Evolutionary conservation across 805 yeast species (phyloP), one percentile per base, ranked within the genome.

Genomic region (Ogataea glucozyma): DNA sequence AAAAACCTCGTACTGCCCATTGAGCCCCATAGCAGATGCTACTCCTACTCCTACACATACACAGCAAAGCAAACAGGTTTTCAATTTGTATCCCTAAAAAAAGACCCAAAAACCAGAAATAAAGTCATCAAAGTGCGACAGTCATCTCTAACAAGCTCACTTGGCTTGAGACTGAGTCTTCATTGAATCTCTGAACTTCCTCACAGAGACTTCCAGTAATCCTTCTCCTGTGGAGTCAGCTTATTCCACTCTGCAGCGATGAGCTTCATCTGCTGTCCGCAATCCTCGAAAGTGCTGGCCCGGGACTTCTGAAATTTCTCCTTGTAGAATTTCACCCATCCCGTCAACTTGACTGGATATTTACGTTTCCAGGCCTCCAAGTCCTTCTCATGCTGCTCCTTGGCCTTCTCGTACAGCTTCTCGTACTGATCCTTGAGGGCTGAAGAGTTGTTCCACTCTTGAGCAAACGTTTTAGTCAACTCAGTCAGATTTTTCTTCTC

Each of bases 301-400:
- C 40, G 37, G 6, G 52, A 24, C 21, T 43, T 46, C 13, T 44
- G 42, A 24, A 47, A 52, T 18, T 46, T 43, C 6, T 37, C 42
- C 35, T 50, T 48, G 32, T 54, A 43, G 32, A 52, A 61, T 29
- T 52, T 54, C 23, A 40, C 43, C 45, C 58, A 61, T 17, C 56
- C 57, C 7, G 52, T 32, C 8, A 51, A 40, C 27, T 54, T 52
- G 17, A 41, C 43, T 12, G 52, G 53, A 26, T 51, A 56, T 27
- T 58, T 58, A 7, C 33, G 46, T 16, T 47, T 49, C 65, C 65
- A 61, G 2, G 47, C 58, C 1, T 47, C 52, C 18, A 51, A n/a
- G 4, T 41, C 51, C 16, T 40, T 37, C 1, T 18, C 17, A 18
- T 56, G 51, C 26, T 47, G 21, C 11, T 31, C 52, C 17, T 30